Conservation (phyloP, 345 rosid genomes). For the Noccaea bulbosa region DNA sequence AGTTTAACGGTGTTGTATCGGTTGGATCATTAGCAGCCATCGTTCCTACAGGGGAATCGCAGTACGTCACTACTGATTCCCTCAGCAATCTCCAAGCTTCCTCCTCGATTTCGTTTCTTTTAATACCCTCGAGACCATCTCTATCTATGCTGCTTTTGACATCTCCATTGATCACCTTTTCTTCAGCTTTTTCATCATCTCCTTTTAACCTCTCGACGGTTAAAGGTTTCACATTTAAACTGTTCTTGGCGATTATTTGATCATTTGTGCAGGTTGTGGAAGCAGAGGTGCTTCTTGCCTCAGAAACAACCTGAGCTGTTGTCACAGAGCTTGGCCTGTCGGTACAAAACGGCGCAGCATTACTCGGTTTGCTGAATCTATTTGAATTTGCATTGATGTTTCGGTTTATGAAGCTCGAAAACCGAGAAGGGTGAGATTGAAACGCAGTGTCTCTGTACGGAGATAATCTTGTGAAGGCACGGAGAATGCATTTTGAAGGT, state of each 20-base stretch:
- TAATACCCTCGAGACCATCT: slow-evolving; percentile 46
- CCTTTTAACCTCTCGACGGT: slow-evolving; percentile 9
- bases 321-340: slow-evolving; percentile 24
- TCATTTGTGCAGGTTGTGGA: slow-evolving; percentile 22
- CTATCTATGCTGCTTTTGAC: neutral
- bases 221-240: slow-evolving; percentile 28
- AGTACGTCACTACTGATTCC: slow-evolving; percentile 73
- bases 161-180: slow-evolving; percentile 26
- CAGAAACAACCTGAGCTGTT: slow-evolving; percentile 39
- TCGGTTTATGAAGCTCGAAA: slow-evolving; percentile 13
- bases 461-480: slow-evolving; percentile 34
- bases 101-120: slow-evolving; percentile 50
- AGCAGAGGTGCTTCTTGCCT: slow-evolving; percentile 27
- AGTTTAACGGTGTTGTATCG: slow-evolving; percentile 69
- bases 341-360: slow-evolving; percentile 21
- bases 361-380: slow-evolving; percentile 9
- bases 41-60: slow-evolving; percentile 84
- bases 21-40: slow-evolving; percentile 93
- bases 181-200: slow-evolving; percentile 30
- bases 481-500: slow-evolving; percentile 37
- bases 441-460: slow-evolving; percentile 8
- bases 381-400: neutral
- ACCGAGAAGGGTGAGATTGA: slow-evolving; percentile 17
- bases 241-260: slow-evolving; percentile 16
- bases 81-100: slow-evolving; percentile 90